Evolutionary conservation across 768 basidiomycete species (phyloP), one percentile per base, ranked within the genome.

Genomic region (Leccinellum luteum): DNA sequence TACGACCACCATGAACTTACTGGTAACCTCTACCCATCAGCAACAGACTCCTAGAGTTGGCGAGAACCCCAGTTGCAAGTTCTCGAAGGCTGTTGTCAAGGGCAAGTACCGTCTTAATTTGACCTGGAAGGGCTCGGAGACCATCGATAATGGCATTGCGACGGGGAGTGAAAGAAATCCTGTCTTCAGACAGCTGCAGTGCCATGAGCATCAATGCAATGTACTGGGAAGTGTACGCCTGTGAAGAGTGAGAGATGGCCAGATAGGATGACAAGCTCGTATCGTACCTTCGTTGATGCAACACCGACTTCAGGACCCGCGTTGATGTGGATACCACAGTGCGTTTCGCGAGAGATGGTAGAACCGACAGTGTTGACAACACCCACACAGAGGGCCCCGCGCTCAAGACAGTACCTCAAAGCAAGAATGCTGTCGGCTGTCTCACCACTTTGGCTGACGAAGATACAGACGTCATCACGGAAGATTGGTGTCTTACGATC

Each of bases 241-340:
- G 60, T 12, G 15, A 57, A 50, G 52, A 49, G 27, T 50, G 34
- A 59, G 43, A 55, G 34, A 32, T 28, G 41, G 57, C 51, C 12
- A 34, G 27, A 3, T 19, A 48, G 17, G n/a, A 6, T 27, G 7
- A 0, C 4, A 1, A 43, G 28, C 47, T 23, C 23, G 14, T 21
- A 48, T 45, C 52, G 48, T 45, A 87, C 89, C 85, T 99, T 99
- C 58, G 97, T 98, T 17, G 94, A 98, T 6, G 97, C 97, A 58
- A 99, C 97, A 81, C 97, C 96, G 63, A 99, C 94, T 79, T 98
- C 95, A 54, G 95, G 95, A 19, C 94, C 94, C 67, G 94, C 97
- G 69, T 99, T 99, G 79, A 99, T 98, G 78, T 98, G 97, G 52
- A 99, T 88, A 89, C 97, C 97, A 62, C 94, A 97, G 78, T 99